phyloP scores from a whole-genome alignment of 2,329 filamentous ascomycete genomes.

The Amauroascus niger region DNA sequence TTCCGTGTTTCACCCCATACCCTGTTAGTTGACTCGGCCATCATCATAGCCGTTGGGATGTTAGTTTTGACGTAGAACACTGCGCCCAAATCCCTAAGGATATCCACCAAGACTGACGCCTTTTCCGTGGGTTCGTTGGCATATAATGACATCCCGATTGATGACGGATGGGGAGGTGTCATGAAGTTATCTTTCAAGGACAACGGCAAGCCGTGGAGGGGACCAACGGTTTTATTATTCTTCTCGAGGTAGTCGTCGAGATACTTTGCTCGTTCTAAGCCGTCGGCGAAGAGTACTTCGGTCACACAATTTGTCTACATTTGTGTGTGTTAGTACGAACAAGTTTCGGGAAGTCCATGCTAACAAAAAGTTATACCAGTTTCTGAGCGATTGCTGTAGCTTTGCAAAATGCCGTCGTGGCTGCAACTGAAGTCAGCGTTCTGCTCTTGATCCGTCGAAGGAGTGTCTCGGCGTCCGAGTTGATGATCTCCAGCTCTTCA shows the following conservation, averaged over 20 bases:
- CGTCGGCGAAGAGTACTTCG: conserved; percentile 45
- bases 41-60: conserved; percentile 36
- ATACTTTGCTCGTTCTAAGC: conserved; percentile 28
- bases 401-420: conserved; percentile 30
- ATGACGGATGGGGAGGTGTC: conserved; percentile 20
- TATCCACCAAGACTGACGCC: conserved; percentile 28
- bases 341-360: background rate
- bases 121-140: conserved; percentile 20
- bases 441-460: conserved; percentile 28
- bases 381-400: conserved; percentile 33
- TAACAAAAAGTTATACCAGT: conserved; percentile 1
- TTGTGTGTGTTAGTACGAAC: background rate
- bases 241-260: conserved; percentile 31
- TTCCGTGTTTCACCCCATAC: conserved; percentile 37
- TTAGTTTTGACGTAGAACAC: conserved; percentile 37
- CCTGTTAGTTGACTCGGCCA: conserved; percentile 36
- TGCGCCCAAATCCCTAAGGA: conserved; percentile 35
- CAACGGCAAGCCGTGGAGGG: conserved; percentile 36
- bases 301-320: conserved; percentile 52
- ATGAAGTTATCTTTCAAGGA: conserved; percentile 36
- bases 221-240: conserved; percentile 34
- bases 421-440: conserved; percentile 18
- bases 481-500: conserved; percentile 44
- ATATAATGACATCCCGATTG: conserved; percentile 16
- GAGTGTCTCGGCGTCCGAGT: conserved; percentile 29